phyloP scores from a whole-genome alignment of 75 land plant species.

The Sequoiadendron giganteum region DNA sequence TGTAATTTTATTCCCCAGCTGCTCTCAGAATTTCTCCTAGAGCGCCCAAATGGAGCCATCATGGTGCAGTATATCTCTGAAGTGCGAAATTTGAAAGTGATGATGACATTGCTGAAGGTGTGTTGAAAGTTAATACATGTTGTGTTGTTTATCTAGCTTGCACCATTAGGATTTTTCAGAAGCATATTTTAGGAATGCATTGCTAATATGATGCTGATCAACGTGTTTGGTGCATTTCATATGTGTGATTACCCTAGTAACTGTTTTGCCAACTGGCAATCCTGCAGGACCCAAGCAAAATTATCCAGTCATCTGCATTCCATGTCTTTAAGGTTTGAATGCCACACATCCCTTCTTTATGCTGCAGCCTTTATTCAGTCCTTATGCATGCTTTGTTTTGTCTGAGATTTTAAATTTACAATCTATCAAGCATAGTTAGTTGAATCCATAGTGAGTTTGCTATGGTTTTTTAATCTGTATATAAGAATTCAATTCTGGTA shows the following conservation, averaged over 20 bases:
- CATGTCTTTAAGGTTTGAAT: conserved; percentile 85
- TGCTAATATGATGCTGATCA: neutral
- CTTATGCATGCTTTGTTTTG: neutral
- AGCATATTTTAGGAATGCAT: neutral
- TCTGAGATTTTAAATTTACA: neutral
- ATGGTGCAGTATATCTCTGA: conserved; percentile 94
- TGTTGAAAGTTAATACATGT: neutral
- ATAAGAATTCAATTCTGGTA: neutral
- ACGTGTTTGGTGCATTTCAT: neutral
- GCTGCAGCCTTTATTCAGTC: neutral
- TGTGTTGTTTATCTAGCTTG: neutral
- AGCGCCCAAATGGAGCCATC: conserved; percentile 73
- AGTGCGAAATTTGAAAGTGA: conserved; percentile 65
- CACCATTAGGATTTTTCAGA: neutral
- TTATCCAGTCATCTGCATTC: conserved; percentile 88
- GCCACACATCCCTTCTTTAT: neutral
- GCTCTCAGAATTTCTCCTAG: conserved; percentile 86
- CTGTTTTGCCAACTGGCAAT: neutral
- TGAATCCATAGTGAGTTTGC: neutral
- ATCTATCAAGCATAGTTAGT: neutral
- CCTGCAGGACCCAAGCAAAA: conserved; percentile 92
- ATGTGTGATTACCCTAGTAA: neutral
- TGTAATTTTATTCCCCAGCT: conserved; percentile 51
- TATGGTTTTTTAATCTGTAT: neutral
- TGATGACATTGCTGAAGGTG: conserved; percentile 93